Evolutionary conservation across 2,329 filamentous ascomycete species (phyloP).

Genomic region (Hypoxylon rubiginosum): DNA sequence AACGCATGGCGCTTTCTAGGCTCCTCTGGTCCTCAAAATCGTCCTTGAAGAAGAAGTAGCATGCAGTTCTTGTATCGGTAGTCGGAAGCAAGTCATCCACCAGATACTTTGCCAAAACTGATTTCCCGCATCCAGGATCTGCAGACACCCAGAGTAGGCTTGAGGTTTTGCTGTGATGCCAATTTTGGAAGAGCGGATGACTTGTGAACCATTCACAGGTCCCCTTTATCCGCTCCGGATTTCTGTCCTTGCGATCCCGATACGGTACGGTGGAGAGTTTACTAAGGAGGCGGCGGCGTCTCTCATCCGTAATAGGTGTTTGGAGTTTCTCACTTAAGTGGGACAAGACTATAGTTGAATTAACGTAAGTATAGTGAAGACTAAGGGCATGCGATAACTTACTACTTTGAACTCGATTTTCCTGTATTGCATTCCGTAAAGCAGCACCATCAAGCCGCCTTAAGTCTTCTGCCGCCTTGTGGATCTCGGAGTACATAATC

Average conservation of each 20-base stretch:
- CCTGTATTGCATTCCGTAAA: background rate
- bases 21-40: conserved; percentile 53
- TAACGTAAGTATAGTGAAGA: background rate
- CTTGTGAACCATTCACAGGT: conserved; percentile 43
- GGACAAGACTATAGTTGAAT: background rate
- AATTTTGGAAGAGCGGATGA: conserved; percentile 37
- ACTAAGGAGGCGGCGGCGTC: background rate
- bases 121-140: conserved; percentile 61
- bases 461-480: background rate
- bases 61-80: conserved; percentile 42
- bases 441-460: background rate
- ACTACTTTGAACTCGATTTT: background rate
- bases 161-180: conserved; percentile 28
- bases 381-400: background rate
- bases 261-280: conserved; percentile 11
- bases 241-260: conserved; percentile 47
- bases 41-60: conserved; percentile 63
- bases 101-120: conserved; percentile 56
- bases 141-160: conserved; percentile 55
- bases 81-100: conserved; percentile 50
- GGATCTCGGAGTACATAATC: background rate
- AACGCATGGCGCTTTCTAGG: conserved; percentile 50
- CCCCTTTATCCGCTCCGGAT: conserved; percentile 51
- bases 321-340: background rate
- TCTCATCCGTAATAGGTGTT: background rate